Evolutionary conservation across 331 rosid genomes (phyloP).

Genomic region (Phaseolus coccineus): DNA sequence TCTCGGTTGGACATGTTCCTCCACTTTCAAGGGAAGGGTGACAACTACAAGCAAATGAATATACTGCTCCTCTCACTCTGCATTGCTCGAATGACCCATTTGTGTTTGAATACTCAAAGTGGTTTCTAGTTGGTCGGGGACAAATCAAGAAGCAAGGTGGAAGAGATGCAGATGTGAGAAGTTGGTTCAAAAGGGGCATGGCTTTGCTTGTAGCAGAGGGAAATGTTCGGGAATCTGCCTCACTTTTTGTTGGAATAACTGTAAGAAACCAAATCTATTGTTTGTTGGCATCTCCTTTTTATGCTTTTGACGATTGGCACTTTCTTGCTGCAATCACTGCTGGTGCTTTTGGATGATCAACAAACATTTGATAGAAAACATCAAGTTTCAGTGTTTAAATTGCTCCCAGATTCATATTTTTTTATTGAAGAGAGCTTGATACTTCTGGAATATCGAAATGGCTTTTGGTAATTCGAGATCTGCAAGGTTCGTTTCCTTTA

Average conservation of each 20-base stretch:
- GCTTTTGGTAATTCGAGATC: constrained; percentile 73
- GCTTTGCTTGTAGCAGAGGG: constrained; percentile 39
- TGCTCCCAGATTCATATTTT: constrained; percentile 47
- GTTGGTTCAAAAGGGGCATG: constrained; percentile 37
- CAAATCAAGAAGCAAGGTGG: not conserved
- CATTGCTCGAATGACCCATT: constrained; percentile 25
- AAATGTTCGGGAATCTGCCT: constrained; percentile 48
- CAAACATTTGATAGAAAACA: constrained; percentile 6
- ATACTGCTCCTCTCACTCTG: constrained; percentile 24
- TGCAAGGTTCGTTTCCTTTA: constrained; percentile 60
- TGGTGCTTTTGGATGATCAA: constrained; percentile 32
- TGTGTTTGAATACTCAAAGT: constrained; percentile 14
- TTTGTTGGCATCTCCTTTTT: constrained; percentile 37
- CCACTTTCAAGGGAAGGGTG: constrained; percentile 35
- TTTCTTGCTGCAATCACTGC: constrained; percentile 27
- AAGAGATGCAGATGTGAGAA: constrained; percentile 26
- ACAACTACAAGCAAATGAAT: constrained; percentile 30
- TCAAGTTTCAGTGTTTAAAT: not conserved
- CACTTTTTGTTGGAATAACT: constrained; percentile 32
- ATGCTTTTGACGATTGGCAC: constrained; percentile 23
- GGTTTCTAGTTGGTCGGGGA: constrained; percentile 33
- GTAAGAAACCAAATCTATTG: constrained; percentile 40
- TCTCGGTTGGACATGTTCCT: constrained; percentile 35
- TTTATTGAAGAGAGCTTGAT: constrained; percentile 42
- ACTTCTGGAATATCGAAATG: constrained; percentile 55